Conservation (phyloP, 2,329 filamentous ascomycete species). For the Colletotrichum lindemuthianum region DNA sequence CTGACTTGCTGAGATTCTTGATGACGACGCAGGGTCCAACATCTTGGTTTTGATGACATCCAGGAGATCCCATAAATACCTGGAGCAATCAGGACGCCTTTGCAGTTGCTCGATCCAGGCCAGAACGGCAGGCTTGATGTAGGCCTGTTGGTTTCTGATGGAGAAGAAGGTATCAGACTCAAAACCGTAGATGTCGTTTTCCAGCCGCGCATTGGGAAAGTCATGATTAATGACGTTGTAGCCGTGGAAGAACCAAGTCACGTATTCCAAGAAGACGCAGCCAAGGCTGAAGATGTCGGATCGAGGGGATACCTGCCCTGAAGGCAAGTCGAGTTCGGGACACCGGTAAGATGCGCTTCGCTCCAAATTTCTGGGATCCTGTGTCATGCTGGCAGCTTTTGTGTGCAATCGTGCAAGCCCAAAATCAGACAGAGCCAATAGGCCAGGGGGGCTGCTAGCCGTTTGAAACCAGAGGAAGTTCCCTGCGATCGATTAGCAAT, state of each 20-base stretch:
- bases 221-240: slow-evolving; percentile 27
- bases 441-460: neutral
- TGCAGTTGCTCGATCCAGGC: slow-evolving; percentile 4
- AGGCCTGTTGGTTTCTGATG: neutral
- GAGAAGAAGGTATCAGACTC: slow-evolving; percentile 22
- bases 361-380: slow-evolving; percentile 19
- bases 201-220: slow-evolving; percentile 26
- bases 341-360: slow-evolving; percentile 49
- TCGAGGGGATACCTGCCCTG: slow-evolving; percentile 36
- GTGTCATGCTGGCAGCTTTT: slow-evolving; percentile 8
- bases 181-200: slow-evolving; percentile 20
- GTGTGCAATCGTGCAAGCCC: slow-evolving; percentile 17
- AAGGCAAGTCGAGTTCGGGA: slow-evolving; percentile 46
- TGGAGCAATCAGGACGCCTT: slow-evolving; percentile 5
- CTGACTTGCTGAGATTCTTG: slow-evolving; percentile 1
- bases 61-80: slow-evolving; percentile 10
- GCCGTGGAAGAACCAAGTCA: slow-evolving; percentile 47
- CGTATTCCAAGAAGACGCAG: slow-evolving; percentile 48
- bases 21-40: slow-evolving; percentile 8
- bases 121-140: slow-evolving; percentile 10
- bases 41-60: slow-evolving; percentile 3
- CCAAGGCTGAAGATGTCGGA: slow-evolving; percentile 49
- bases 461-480: slow-evolving; percentile 22
- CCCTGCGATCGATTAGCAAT: neutral
- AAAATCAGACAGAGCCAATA: slow-evolving; percentile 7